Base-by-base conservation (phyloP, 2,329 filamentous ascomycete genomes). In the Sporothrix protearum region DNA sequence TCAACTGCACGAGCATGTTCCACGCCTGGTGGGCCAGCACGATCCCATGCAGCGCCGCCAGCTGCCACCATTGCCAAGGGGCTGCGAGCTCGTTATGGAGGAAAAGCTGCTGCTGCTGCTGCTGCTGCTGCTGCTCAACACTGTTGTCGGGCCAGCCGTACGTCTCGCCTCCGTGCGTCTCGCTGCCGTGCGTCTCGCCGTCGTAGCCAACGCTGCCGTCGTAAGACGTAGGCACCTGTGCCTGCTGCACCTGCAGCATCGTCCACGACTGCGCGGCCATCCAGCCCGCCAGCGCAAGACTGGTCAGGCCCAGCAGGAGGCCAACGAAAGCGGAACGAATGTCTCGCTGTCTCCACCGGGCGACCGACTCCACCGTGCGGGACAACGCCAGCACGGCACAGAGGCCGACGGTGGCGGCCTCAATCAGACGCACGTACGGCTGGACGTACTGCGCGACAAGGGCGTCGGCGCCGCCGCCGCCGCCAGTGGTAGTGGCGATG, bases 21-120 rank as follows among this genome's bases (percentile, higher is more conserved):
- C 73, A 74, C 53, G 57, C 49, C 42, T 73, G 70, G 70, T 75
- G 74, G 1, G 28, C 71, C 16, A 73, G 30, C 22, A 71, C 71
- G 1, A 55, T 36, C 2, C 71, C 57, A 55, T 75, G 74, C 66
- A 75, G 71, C 72, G 47, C 33, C 10, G 57, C 74, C 59, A 74
- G 28, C 71, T 74, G 73, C 73, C 72, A 73, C 72, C 70, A 73
- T 33, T 39, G 53, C 72, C 74, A 74, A n/a, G 69, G 66, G 19
- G 53, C 22, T 0, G 10, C 16, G 25, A 9, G 10, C 10, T 8
- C 16, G 2, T 14, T 2, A 3, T n/a, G 36, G 25, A n/a, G 28
- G 3, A 33, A n/a, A n/a, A n/a, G 57, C 25, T 47, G 30, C 28
- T 36, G 42, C 42, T 61, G 55, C 55, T 33, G 22, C 36, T 45